Percentiles rank a stretch among this genome's conserved stretches.
Evolutionary conservation across 2,329 filamentous ascomycete genomes (phyloP).

Genomic region (Metarhizium guizhouense): DNA sequence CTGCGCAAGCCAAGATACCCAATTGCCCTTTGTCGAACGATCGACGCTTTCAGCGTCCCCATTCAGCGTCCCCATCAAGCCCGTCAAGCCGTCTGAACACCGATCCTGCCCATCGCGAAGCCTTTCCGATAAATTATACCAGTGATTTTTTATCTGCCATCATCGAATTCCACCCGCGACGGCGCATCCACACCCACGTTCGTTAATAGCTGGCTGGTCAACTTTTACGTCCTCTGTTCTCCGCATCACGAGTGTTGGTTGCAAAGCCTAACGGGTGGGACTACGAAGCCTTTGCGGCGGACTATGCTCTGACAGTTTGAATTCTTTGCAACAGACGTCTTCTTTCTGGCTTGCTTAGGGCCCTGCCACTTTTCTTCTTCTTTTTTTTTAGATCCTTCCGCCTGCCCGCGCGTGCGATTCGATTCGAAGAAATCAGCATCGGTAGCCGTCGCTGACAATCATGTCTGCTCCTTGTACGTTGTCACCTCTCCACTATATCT

Average conservation of each 20-base stretch:
- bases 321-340: background rate
- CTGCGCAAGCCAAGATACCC: background rate
- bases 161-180: background rate
- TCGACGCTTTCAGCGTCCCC: background rate
- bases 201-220: background rate
- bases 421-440: background rate
- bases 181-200: background rate
- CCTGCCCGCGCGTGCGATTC: background rate
- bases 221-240: background rate
- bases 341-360: background rate
- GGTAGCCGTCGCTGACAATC: conserved; percentile 1
- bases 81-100: background rate
- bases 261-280: background rate
- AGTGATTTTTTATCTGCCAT: background rate
- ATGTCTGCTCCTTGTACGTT: conserved; percentile 17
- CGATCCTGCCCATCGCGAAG: background rate
- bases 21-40: background rate
- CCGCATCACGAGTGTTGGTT: background rate
- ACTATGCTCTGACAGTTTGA: conserved; percentile 10
- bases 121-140: background rate
- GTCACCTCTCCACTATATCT: background rate
- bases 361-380: background rate
- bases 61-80: background rate
- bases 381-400: background rate
- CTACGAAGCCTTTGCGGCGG: conserved; percentile 1